Evolutionary conservation across 352 stramenopile genomes (phyloP), one percentile per base, ranked within the genome.

Genomic region (Globisporangium radiosum): DNA sequence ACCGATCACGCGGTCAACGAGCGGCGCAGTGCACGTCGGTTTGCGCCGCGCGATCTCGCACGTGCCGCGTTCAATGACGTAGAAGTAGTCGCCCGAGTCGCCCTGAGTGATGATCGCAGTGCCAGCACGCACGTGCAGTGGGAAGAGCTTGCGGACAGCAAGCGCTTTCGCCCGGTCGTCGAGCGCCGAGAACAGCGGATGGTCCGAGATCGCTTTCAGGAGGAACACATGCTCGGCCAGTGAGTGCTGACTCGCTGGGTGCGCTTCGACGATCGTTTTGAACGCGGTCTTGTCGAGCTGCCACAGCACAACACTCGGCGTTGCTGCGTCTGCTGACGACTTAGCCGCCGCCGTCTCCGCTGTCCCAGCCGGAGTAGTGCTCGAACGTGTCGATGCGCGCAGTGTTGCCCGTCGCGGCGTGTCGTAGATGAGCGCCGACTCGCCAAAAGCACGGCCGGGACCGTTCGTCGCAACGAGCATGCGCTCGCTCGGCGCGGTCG

Each of bases 81-180:
- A 95, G 45, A 95, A 92, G 67, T 95, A 94, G 62, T 95, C 84
- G 0, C 86, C 86, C 13, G 76, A 81, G 52, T 93, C 80, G 37
- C 86, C 86, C 58, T 95, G 84, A 5, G 76, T 74, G 39, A 95
- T 65, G 47, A 95, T 87, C 14, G 70, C 79, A 44, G 77, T 80
- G 15, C 77, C 80, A 25, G 71, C 73, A 13, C 69, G 69, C 0
- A 93, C 82, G 25, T 75, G 63, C 3, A 95, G 62, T 1, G 86
- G 83, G 39, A 95, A 95, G 42, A 85, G 89, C 62, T 93, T 91
- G 51, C 81, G 81, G 54, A 95, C 85, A 17, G 83, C 85, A 9
- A 91, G 54, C 7, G 83, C 81, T 64, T 95, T 88, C 8, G 85
- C 81, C 2, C 81, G 81, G 47, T 83, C 78, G 42, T 92, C 81